Conservation (phyloP, 2,329 filamentous ascomycete species). For the Botryotinia narcissicola region DNA sequence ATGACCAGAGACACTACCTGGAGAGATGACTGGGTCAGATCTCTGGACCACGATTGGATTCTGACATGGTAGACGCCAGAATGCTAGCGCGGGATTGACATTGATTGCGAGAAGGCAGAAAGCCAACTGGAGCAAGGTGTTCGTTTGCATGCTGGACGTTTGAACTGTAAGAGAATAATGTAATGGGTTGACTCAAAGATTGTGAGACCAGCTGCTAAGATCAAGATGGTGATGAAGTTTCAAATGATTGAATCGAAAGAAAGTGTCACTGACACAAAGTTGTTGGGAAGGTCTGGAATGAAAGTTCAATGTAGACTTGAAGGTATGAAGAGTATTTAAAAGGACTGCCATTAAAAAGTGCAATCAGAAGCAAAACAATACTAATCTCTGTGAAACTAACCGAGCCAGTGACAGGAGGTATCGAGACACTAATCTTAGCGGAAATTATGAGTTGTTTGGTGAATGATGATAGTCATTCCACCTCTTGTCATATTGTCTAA, state of each 20-base stretch:
- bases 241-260: not conserved
- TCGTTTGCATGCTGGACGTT: not conserved
- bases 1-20: slow-evolving; percentile 53
- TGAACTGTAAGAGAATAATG: not conserved
- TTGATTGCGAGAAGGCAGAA: slow-evolving; percentile 13
- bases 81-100: slow-evolving; percentile 39
- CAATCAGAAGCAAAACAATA: not conserved
- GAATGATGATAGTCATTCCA: slow-evolving; percentile 16
- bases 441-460: not conserved
- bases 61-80: slow-evolving; percentile 46
- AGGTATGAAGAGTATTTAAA: not conserved
- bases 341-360: not conserved
- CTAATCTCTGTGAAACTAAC: not conserved
- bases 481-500: not conserved
- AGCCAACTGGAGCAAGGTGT: not conserved
- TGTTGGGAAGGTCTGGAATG: not conserved
- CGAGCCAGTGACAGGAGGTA: not conserved
- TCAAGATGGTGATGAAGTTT: not conserved
- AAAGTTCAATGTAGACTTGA: not conserved
- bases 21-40: slow-evolving; percentile 58
- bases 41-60: slow-evolving; percentile 47
- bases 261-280: slow-evolving; percentile 2
- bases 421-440: not conserved
- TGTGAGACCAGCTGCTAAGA: slow-evolving; percentile 9
- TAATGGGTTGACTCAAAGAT: not conserved